Evolutionary conservation across 345 rosid genomes (phyloP).

Genomic region (Mallotus nudiflorus): DNA sequence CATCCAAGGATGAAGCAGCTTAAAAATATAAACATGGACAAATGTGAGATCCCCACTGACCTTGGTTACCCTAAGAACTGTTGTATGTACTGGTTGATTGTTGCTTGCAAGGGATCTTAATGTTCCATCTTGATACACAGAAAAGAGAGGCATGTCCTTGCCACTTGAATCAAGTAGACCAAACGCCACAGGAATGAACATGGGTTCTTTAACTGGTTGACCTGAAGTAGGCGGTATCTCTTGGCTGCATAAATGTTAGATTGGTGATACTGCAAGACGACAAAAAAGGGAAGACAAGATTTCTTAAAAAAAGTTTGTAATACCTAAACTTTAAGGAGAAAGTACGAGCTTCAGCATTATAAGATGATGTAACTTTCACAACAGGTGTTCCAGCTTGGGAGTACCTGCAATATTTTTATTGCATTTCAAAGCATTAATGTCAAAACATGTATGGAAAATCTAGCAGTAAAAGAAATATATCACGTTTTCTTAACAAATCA

Average conservation of each 20-base stretch:
- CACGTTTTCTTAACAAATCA: conserved; percentile 4
- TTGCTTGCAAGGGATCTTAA: conserved; percentile 48
- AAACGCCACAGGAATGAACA: conserved; percentile 79
- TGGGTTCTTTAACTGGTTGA: conserved; percentile 83
- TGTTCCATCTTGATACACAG: conserved; percentile 66
- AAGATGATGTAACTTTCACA: conserved; percentile 78
- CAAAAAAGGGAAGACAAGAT: not conserved
- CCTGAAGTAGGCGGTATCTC: conserved; percentile 87
- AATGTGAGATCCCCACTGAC: conserved; percentile 35
- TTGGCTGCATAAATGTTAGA: conserved; percentile 54
- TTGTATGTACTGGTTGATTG: conserved; percentile 46
- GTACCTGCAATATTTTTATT: conserved; percentile 59
- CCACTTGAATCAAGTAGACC: conserved; percentile 83
- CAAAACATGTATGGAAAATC: conserved; percentile 13
- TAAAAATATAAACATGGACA: not conserved
- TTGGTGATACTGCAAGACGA: not conserved
- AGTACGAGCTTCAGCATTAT: conserved; percentile 66
- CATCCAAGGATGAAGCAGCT: not conserved
- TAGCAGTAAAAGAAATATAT: not conserved
- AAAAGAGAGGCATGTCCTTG: conserved; percentile 71
- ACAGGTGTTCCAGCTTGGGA: conserved; percentile 97
- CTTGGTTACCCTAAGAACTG: conserved; percentile 86
- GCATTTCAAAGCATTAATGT: conserved; percentile 10
- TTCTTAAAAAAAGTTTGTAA: conserved; percentile 1
- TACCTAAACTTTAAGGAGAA: conserved; percentile 92